Conservation (phyloP, 2,329 filamentous ascomycete genomes). For the Fusarium foetens region DNA sequence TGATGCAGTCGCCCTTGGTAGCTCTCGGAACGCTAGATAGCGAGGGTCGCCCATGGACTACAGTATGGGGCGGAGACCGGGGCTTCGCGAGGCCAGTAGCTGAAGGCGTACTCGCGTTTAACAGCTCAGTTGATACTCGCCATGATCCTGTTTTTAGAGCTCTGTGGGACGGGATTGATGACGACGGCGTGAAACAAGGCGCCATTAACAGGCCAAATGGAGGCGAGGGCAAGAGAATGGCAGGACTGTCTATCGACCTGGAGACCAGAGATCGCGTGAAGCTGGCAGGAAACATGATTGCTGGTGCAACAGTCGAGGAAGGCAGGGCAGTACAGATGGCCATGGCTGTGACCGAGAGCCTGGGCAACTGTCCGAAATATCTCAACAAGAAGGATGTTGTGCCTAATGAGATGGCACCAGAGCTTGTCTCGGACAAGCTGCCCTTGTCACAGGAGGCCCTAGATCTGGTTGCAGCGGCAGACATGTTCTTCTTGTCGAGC, state of each 20-base stretch:
- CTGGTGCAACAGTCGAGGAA: conserved; percentile 62
- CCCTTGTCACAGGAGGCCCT: conserved; percentile 65
- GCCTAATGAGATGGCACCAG: conserved; percentile 57
- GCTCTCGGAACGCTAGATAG: conserved; percentile 78
- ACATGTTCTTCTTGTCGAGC: conserved; percentile 83
- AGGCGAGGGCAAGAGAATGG: conserved; percentile 55
- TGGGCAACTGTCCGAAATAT: conserved; percentile 91
- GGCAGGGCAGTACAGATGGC: conserved; percentile 64
- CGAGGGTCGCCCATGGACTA: conserved; percentile 76
- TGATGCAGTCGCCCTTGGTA: conserved; percentile 72
- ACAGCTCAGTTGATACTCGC: conserved; percentile 66
- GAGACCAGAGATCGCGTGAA: conserved; percentile 74
- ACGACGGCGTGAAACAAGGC: conserved; percentile 49
- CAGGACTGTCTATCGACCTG: conserved; percentile 66
- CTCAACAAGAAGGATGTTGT: conserved; percentile 77
- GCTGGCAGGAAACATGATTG: conserved; percentile 74
- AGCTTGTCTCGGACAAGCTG: conserved; percentile 56
- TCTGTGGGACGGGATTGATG: conserved; percentile 64
- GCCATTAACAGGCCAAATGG: conserved; percentile 51
- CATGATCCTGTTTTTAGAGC: conserved; percentile 77
- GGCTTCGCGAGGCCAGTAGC: conserved; percentile 74
- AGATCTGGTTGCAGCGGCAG: conserved; percentile 69
- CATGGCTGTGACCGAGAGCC: conserved; percentile 74
- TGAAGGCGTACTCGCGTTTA: conserved; percentile 70
- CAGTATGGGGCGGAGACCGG: conserved; percentile 77